phyloP scores from a whole-genome alignment of 257 asterid species.

The Haberlea rhodopensis region DNA sequence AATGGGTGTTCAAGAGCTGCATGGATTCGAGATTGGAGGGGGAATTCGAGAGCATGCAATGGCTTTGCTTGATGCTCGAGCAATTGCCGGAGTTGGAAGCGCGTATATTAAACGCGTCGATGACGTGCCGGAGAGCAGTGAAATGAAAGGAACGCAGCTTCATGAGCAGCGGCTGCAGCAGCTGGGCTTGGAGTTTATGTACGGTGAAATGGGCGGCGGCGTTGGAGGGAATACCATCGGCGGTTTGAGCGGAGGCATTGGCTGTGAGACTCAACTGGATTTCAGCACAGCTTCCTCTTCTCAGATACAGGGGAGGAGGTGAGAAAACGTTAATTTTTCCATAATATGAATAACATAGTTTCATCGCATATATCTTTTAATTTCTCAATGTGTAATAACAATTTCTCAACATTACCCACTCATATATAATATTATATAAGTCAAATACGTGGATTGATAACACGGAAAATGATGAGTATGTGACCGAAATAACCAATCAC shows the following conservation, averaged over 20 bases:
- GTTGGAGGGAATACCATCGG: conserved; percentile 13
- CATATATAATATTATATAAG: too few species aligned
- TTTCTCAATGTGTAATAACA: too few species aligned
- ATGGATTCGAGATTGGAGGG: conserved; percentile 24
- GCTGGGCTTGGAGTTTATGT: conserved; percentile 27
- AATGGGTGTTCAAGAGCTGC: conserved; percentile 18
- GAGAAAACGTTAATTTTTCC: conserved; percentile 27
- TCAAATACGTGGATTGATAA: too few species aligned
- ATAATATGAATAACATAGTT: not conserved
- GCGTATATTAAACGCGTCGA: not conserved
- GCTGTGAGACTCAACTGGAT: conserved; percentile 28
- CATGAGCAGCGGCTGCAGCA: conserved; percentile 9
- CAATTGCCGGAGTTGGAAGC: not conserved
- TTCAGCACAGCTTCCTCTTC: conserved; percentile 38
- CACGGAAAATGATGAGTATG: too few species aligned
- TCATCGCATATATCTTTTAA: too few species aligned
- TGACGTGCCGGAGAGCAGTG: not conserved
- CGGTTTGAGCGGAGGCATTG: not conserved
- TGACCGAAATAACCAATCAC: too few species aligned
- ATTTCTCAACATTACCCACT: too few species aligned
- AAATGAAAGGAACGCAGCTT: conserved; percentile 16
- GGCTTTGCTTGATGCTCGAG: conserved; percentile 35
- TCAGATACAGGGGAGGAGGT: conserved; percentile 56
- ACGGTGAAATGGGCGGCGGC: conserved; percentile 12
- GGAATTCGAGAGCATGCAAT: conserved; percentile 43